These are phyloP conservation scores for Neoarthrinium moseri DNA, from an alignment of 2,329 filamentous ascomycete genomes.

Conservation along the genomic window DNA sequence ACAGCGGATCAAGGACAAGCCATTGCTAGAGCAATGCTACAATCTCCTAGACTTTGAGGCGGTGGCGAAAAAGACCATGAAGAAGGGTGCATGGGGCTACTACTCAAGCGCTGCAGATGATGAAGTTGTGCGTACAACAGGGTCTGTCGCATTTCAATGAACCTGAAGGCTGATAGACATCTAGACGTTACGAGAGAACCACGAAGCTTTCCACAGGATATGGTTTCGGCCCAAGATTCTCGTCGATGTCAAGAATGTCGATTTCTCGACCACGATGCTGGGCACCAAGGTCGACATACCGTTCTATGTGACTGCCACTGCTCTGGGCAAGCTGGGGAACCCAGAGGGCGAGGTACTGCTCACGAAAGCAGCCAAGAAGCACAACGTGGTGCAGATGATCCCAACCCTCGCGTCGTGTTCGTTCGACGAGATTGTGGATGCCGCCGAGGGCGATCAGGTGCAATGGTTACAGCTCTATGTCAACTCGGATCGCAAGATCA, in stretches of 20 bases:
- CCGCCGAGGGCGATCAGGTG: slow-evolving; percentile 72
- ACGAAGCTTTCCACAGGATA: slow-evolving; percentile 93
- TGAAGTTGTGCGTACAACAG: slow-evolving; percentile 64
- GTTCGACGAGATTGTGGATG: slow-evolving; percentile 96
- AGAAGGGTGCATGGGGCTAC: slow-evolving; percentile 95
- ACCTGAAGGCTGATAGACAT: slow-evolving; percentile 17
- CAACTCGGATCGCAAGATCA: slow-evolving; percentile 92
- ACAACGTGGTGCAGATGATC: slow-evolving; percentile 97
- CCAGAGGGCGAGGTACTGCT: slow-evolving; percentile 92
- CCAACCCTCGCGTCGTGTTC: slow-evolving; percentile 95
- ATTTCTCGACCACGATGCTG: slow-evolving; percentile 90
- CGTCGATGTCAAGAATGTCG: slow-evolving; percentile 83
- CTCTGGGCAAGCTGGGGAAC: slow-evolving; percentile 90
- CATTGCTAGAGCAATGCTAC: slow-evolving; percentile 81
- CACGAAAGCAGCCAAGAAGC: slow-evolving; percentile 78
- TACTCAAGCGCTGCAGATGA: slow-evolving; percentile 93
- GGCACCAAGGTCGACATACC: slow-evolving; percentile 81
- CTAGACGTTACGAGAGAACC: slow-evolving; percentile 92
- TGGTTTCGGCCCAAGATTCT: slow-evolving; percentile 92
- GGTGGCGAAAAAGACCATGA: slow-evolving; percentile 88
- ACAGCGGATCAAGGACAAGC: slow-evolving; percentile 73
- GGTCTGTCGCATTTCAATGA: background rate
- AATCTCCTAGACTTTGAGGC: slow-evolving; percentile 96
- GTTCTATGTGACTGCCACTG: slow-evolving; percentile 96
- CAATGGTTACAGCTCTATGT: slow-evolving; percentile 98